A percentile compares a stretch with the other conserved stretches of the same genome.
phyloP scores from a whole-genome alignment of 495 filamentous ascomycete species.

The Aspergillus hancockii region DNA sequence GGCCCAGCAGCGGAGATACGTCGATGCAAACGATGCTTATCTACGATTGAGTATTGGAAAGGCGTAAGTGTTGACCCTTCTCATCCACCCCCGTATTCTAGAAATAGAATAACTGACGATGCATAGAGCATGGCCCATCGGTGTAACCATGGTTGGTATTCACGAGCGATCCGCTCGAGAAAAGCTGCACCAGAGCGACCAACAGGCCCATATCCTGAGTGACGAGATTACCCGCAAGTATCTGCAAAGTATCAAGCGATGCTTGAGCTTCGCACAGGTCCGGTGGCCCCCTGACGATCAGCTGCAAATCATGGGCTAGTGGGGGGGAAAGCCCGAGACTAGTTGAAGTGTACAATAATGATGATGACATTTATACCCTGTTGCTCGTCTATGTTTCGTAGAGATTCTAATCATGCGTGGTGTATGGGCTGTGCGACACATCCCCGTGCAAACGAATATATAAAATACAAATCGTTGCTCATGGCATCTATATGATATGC shows the following conservation, averaged over 20 bases:
- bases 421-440: not conserved
- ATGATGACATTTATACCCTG: slow-evolving; percentile 9
- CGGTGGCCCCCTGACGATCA: slow-evolving; percentile 94
- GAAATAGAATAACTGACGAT: slow-evolving; percentile 11
- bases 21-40: slow-evolving; percentile 96
- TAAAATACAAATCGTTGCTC: not conserved
- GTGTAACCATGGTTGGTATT: slow-evolving; percentile 99
- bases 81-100: not conserved
- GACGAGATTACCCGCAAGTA: slow-evolving; percentile 95
- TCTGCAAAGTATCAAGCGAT: slow-evolving; percentile 96
- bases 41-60: slow-evolving; percentile 92
- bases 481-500: slow-evolving; percentile 11
- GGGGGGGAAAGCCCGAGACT: too few species aligned
- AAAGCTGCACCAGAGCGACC: slow-evolving; percentile 86
- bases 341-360: slow-evolving; percentile 5
- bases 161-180: slow-evolving; percentile 94
- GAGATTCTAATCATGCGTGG: not conserved
- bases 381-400: not conserved
- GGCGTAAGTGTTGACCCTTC: slow-evolving; percentile 53
- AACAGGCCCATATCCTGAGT: slow-evolving; percentile 93
- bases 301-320: slow-evolving; percentile 91
- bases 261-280: slow-evolving; percentile 93
- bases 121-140: slow-evolving; percentile 87
- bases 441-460: not conserved
- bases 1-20: slow-evolving; percentile 86